These are phyloP conservation scores for Ormosia emarginata DNA, from an alignment of 306 rosid species.

Conservation along the genomic window DNA sequence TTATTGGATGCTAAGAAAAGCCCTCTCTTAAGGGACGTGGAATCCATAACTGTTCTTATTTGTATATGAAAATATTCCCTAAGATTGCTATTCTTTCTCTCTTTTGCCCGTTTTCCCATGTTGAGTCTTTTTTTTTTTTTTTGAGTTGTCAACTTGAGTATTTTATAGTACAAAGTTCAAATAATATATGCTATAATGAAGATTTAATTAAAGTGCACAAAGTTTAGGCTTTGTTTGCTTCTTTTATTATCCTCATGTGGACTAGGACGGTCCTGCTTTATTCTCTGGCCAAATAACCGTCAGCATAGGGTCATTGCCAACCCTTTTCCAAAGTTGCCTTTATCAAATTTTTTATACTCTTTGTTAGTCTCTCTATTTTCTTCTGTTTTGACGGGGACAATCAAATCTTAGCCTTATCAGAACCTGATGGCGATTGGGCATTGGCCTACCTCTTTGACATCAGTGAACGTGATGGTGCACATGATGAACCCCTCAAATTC, in stretches of 20 bases:
- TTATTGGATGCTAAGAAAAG: slow-evolving; percentile 42
- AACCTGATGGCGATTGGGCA: slow-evolving; percentile 41
- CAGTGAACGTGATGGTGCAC: slow-evolving; percentile 47
- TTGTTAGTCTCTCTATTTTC: background rate
- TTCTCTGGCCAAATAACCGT: slow-evolving; percentile 53
- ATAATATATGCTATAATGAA: slow-evolving; percentile 26
- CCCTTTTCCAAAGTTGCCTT: slow-evolving; percentile 52
- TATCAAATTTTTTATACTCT: background rate
- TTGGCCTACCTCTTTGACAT: slow-evolving; percentile 34
- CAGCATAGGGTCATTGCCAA: slow-evolving; percentile 52
- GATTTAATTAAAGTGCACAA: slow-evolving; percentile 31
- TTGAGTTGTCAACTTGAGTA: background rate
- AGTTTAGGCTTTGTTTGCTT: slow-evolving; percentile 36
- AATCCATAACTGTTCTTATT: slow-evolving; percentile 45
- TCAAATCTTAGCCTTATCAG: slow-evolving; percentile 46
- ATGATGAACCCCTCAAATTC: slow-evolving; percentile 51
- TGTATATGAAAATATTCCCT: slow-evolving; percentile 19
- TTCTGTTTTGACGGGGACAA: slow-evolving; percentile 29
- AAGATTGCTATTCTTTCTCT: slow-evolving; percentile 17
- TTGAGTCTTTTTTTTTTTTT: background rate
- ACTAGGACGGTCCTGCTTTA: slow-evolving; percentile 54
- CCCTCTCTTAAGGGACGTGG: slow-evolving; percentile 56
- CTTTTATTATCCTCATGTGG: slow-evolving; percentile 55
- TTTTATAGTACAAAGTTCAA: slow-evolving; percentile 19
- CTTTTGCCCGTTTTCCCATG: slow-evolving; percentile 11